Evolutionary conservation across 768 basidiomycete species (phyloP), one percentile per base, ranked within the genome.

Genomic region (Rhizopogon sp.): DNA sequence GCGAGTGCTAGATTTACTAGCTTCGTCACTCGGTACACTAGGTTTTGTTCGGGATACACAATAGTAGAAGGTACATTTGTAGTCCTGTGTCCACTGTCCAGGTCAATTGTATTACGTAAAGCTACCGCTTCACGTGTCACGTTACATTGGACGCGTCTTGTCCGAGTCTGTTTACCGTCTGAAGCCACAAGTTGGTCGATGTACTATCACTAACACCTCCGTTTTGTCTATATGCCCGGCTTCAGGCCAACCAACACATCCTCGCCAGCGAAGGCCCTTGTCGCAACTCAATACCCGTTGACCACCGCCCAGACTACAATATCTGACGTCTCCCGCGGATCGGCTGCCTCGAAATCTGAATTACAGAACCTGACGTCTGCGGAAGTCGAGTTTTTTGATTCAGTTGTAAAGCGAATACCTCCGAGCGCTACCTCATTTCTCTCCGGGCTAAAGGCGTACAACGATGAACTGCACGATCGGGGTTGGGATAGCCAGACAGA

Each of bases 381-480:
- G 43, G 88, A 93, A 63, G 75, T 92, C 58, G 77, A 82, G 44
- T 78, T 93, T 59, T 75, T 94, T 43, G 87, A 93, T 59, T 80
- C 82, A 22, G 87, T 94, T 11, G 82, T 94, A 28, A 65, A 73
- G 55, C 83, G 85, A 51, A 89, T 87, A 42, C 78, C 85, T 5
- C 73, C 81, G 7, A 72, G 77, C 8, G 86, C 89, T 14, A 87
- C 87, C 4, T 87, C 87, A 0, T 93, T 93, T 63, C 75, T 90
- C 39, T 79, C 82, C 5, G 80, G 92, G n/a, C 85, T 91, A 76
- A 90, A 88, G 64, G 87, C 90, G 0, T 93, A 94, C 70, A 89
- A 85, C 63, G 84, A 88, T 54, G 80, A 92, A 20, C 72, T 93
- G 22, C 78, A 80, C 55, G 86, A 88, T 60, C 79, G 84, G 2